Evolutionary conservation across 1,284 basidiomycete genomes (phyloP), one percentile per base, ranked within the genome.

Genomic region (Polyporus tsugae): DNA sequence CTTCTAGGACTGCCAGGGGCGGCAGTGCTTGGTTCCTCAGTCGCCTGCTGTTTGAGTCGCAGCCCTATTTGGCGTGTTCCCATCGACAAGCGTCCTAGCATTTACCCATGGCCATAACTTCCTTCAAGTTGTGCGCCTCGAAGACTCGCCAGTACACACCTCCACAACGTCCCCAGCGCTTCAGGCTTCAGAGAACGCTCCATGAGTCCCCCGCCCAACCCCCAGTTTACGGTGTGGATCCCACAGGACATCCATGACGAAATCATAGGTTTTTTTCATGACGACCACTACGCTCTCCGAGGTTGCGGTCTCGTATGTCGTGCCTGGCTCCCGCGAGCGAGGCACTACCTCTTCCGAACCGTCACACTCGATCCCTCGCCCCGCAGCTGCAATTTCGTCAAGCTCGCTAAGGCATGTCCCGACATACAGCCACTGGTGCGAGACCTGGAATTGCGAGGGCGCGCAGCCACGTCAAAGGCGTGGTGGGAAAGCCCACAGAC

Each of bases 301-400:
- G 65, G 75, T 0, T 81, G 80, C 72, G 76, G 75, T 64, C 73
- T 81, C 11, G 79, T 79, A n/a, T 80, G 77, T 71, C 78, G 75
- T 63, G 67, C 75, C 7, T 82, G 81, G 81, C 75, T 80, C 36
- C 76, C 76, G 19, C 66, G 78, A 36, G 74, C 77, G 19, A 78
- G 80, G 10, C 75, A 76, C 67, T 77, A 81, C 67, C 76, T 82
- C 53, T 82, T 75, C 64, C 70, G 64, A 25, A 61, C 42, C 57
- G 52, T 76, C 58, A 15, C 66, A 15, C 33, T 77, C 57, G 68
- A 72, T n/a, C 72, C 69, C 7, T 70, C 72, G 11, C 66, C 49
- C 19, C 65, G 65, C 29, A 72, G 72, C 10, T 66, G 68, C 33
- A 65, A 65, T 9, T 75, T 76, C 69, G 61, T 63, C n/a, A 52